Evolutionary conservation across 352 stramenopile species (phyloP).

Genomic region (Globisporangium heterothallicum): DNA sequence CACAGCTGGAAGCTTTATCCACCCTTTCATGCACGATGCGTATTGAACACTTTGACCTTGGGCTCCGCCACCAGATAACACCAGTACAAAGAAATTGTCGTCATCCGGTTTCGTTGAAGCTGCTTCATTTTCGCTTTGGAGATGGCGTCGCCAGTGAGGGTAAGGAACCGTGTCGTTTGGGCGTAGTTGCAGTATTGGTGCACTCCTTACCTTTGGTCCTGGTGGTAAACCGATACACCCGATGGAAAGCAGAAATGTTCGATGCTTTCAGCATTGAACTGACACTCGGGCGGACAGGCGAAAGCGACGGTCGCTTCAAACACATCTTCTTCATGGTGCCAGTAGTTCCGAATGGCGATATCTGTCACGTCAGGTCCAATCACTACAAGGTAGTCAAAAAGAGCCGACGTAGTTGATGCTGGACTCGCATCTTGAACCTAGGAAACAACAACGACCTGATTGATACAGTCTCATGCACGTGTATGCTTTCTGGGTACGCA

Average conservation of each 20-base stretch:
- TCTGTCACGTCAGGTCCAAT: slow-evolving; percentile 42
- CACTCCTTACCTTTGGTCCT: not conserved
- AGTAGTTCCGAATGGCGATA: slow-evolving; percentile 36
- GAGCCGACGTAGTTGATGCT: slow-evolving; percentile 1
- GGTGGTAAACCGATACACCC: slow-evolving; percentile 19
- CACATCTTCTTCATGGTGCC: slow-evolving; percentile 33
- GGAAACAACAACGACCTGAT: not conserved
- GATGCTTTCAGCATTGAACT: slow-evolving; percentile 66
- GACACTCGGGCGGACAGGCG: slow-evolving; percentile 49
- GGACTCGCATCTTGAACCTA: not conserved
- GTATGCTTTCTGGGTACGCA: not conserved
- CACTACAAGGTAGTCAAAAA: slow-evolving; percentile 47
- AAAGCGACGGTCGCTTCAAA: slow-evolving; percentile 60
- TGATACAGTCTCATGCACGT: too few species aligned
- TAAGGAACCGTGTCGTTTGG: not conserved
- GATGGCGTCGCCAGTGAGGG: not conserved
- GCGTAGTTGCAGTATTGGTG: not conserved
- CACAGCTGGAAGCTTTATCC: slow-evolving; percentile 15
- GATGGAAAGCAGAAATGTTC: slow-evolving; percentile 72
- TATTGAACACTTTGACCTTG: slow-evolving; percentile 53
- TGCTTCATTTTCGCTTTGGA: not conserved
- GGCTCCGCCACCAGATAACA: slow-evolving; percentile 40
- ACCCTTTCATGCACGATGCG: slow-evolving; percentile 47
- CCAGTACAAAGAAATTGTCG: slow-evolving; percentile 40
- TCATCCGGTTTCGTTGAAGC: not conserved